Evolutionary conservation across 75 land plant species (phyloP).

Genomic region (Cupressus sempervirens): DNA sequence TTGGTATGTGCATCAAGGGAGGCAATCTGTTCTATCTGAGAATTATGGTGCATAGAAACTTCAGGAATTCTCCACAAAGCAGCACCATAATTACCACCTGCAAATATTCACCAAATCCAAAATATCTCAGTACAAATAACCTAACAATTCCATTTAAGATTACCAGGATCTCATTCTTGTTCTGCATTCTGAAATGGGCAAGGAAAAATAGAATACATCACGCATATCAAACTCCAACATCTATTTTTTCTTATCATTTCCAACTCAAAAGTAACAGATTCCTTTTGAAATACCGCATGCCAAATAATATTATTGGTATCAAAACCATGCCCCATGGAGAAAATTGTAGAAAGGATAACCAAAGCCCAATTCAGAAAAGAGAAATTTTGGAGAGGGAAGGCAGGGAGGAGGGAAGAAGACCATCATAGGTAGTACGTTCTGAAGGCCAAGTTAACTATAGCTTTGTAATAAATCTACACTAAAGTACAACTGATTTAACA

Average conservation of each 20-base stretch:
- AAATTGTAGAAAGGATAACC: neutral
- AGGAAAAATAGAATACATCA: neutral
- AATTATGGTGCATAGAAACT: slow-evolving; percentile 50
- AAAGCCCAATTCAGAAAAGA: neutral
- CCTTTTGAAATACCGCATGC: neutral
- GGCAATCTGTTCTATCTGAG: slow-evolving; percentile 65
- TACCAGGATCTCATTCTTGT: neutral
- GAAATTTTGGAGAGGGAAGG: neutral
- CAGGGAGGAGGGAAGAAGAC: neutral
- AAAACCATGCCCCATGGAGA: neutral
- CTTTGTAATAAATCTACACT: neutral
- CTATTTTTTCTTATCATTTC: neutral
- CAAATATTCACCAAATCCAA: neutral
- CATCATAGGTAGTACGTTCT: neutral
- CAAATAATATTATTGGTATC: neutral
- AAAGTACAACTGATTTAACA: neutral
- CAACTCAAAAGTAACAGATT: neutral
- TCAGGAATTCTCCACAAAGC: slow-evolving; percentile 93
- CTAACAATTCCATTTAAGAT: neutral
- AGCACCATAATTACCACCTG: slow-evolving; percentile 85
- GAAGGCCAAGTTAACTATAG: neutral
- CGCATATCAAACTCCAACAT: neutral
- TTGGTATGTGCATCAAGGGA: slow-evolving; percentile 56
- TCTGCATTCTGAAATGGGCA: neutral
- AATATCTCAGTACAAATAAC: neutral